Conservation (phyloP, 805 yeast genomes). For the Candida parachauliodes region DNA sequence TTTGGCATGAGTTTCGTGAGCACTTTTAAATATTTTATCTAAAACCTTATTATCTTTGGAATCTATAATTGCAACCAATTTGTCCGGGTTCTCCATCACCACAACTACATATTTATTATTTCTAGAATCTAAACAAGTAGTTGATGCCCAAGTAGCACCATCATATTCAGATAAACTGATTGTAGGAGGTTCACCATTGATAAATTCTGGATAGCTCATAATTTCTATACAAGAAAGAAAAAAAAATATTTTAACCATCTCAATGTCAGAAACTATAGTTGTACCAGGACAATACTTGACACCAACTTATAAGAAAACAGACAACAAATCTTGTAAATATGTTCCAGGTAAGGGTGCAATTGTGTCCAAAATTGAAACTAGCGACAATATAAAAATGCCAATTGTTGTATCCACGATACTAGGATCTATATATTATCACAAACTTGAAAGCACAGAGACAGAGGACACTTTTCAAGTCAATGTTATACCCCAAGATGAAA, state of each 20-base stretch:
- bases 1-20: conserved; percentile 29
- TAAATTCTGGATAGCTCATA: conserved; percentile 37
- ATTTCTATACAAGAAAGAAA: conserved; percentile 1
- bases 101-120: conserved; percentile 40
- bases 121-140: conserved; percentile 46
- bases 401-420: conserved; percentile 57
- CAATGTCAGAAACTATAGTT: conserved; percentile 22
- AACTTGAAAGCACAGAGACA: conserved; percentile 15
- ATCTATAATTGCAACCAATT: conserved; percentile 43
- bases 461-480: conserved; percentile 24
- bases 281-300: conserved; percentile 82
- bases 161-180: conserved; percentile 47
- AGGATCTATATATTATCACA: conserved; percentile 49
- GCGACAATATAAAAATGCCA: conserved; percentile 28
- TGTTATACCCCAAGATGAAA: conserved; percentile 22
- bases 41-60: conserved; percentile 33
- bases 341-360: conserved; percentile 66
- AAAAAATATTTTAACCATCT: conserved; percentile 1
- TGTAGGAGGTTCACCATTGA: conserved; percentile 45
- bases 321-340: conserved; percentile 38
- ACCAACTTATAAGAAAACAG: conserved; percentile 45
- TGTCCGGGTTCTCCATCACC: conserved; percentile 40
- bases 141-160: conserved; percentile 48
- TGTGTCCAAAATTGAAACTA: conserved; percentile 41
- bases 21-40: conserved; percentile 44